Conservation (phyloP, 495 filamentous ascomycete species). For the Gamarada debralockiae region DNA sequence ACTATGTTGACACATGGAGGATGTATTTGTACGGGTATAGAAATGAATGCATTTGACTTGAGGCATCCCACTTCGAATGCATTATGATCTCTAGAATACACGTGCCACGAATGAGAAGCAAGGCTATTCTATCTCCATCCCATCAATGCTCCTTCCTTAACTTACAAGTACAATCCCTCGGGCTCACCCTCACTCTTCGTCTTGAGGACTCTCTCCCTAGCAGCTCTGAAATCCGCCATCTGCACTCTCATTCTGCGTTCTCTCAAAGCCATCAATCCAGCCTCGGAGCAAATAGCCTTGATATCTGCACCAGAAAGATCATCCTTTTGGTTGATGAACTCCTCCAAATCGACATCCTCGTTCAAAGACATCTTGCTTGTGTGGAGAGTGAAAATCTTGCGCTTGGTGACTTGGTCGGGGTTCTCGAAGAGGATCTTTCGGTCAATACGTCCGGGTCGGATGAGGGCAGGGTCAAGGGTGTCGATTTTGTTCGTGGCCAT, state of each 20-base stretch:
- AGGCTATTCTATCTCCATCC: conserved; percentile 3
- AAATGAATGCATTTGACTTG: too few relatives aligned
- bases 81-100: conserved; percentile 21
- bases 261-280: conserved; percentile 89
- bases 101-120: conserved; percentile 17
- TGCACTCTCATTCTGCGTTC: conserved; percentile 97
- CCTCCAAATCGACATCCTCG: conserved; percentile 93
- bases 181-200: conserved; percentile 99
- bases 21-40: too few relatives aligned
- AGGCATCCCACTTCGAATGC: too few relatives aligned
- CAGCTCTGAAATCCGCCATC: conserved; percentile 95
- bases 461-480: conserved; percentile 91
- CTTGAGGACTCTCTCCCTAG: conserved; percentile 92
- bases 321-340: conserved; percentile 98
- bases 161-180: conserved; percentile 96
- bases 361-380: conserved; percentile 98
- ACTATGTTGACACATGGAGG: too few relatives aligned
- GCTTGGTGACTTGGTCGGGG: conserved; percentile 98
- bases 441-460: conserved; percentile 96
- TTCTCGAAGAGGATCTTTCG: conserved; percentile 99
- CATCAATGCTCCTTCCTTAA: neutral
- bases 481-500: conserved; percentile 99
- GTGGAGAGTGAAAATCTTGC: conserved; percentile 99
- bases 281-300: conserved; percentile 97
- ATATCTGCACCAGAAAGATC: conserved; percentile 97